Evolutionary conservation across 352 stramenopile genomes (phyloP), one percentile per base, ranked within the genome.

Genomic region (Phytophthora capsici): DNA sequence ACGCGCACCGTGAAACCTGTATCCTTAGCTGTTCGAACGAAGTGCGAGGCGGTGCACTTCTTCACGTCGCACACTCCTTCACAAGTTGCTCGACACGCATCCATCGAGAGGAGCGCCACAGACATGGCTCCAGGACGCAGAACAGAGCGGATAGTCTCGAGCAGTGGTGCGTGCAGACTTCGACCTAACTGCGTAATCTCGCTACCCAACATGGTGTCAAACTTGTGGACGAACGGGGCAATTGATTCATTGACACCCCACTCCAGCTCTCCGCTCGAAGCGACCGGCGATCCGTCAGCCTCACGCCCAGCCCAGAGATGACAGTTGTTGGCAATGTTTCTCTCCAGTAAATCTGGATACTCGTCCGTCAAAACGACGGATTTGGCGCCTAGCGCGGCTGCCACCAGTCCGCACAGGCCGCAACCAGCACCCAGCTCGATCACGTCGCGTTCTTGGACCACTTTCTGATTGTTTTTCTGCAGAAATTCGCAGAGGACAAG

Each of bases 401-500:
- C 65, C 32, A 87, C 71, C 16, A 89, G 67, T 1, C 80, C 78
- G 43, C 77, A 87, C 12, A 89, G 57, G 1, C 80, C 80, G 48
- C 80, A 89, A 26, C 80, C 80, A 55, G 80, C 80, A 17, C 80
- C 80, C 7, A 89, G 66, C 53, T 89, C 80, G n/a, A 89, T 59
- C 16, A 87, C 73, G 38, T 79, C 55, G 19, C 71, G 62, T 22
- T 45, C 65, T 2, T 45, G n/a, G 6, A 80, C 65, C 5, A 82
- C 34, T 19, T 58, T 47, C 10, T 70, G 17, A 16, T 41, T 49
- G 52, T 80, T 43, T 8, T 17, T 23, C 49, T 87, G 63, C 26
- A 89, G 46, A 56, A 84, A 84, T 23, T 78, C 67, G 52, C 77
- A 86, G 26, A 89, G 63, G 4, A 89, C 57, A 49, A 84, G 75